These are phyloP conservation scores for Penicillium sp. DNA, from an alignment of 2,329 filamentous ascomycete genomes.

Conservation along the genomic window DNA sequence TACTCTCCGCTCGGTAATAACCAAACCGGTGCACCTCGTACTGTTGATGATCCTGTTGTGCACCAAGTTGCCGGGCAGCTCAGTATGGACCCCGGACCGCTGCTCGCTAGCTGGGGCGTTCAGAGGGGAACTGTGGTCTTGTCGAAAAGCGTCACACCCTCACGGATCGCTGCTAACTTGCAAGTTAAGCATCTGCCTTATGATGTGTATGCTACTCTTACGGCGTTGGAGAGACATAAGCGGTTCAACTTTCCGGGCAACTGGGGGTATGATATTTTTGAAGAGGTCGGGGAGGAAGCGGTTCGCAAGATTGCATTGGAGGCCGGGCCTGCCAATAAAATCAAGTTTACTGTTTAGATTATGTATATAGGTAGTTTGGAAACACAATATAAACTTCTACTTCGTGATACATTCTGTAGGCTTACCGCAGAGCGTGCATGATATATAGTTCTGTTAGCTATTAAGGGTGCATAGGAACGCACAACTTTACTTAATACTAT, in stretches of 20 bases:
- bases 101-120: constrained; percentile 60
- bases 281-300: constrained; percentile 33
- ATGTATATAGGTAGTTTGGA: neutral
- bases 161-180: constrained; percentile 54
- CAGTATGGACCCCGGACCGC: constrained; percentile 60
- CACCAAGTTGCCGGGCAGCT: constrained; percentile 65
- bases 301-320: constrained; percentile 27
- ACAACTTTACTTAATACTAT: neutral
- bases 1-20: constrained; percentile 57
- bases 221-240: constrained; percentile 37
- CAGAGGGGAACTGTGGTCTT: constrained; percentile 59
- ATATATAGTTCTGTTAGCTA: too few relatives aligned
- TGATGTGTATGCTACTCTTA: constrained; percentile 32
- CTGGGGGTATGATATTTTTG: constrained; percentile 43
- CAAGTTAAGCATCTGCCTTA: constrained; percentile 36
- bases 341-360: constrained; percentile 30
- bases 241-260: constrained; percentile 38
- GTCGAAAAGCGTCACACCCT: constrained; percentile 59
- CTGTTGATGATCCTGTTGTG: constrained; percentile 64
- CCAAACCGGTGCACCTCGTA: constrained; percentile 50
- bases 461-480: too few relatives aligned
- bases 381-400: neutral
- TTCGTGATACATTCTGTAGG: neutral
- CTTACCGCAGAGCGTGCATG: neutral
- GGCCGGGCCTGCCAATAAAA: constrained; percentile 24